Evolutionary conservation across 768 basidiomycete species (phyloP), one percentile per base, ranked within the genome.

Genomic region (Boletellus ananiceps): DNA sequence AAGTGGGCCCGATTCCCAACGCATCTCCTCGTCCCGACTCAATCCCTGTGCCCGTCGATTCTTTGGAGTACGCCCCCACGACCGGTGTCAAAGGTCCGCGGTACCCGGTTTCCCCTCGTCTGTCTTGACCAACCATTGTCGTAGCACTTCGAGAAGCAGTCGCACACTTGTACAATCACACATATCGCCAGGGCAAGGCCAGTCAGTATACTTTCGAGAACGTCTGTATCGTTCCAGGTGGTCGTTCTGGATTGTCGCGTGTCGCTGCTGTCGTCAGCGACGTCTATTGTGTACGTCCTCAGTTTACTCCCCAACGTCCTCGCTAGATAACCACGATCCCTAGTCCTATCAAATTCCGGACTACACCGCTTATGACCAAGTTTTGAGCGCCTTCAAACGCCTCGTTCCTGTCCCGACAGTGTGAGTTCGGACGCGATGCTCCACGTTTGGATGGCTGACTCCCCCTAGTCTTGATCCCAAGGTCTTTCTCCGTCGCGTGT

Each of bases 211-310:
- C 91, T 1, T 87, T 75, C 56, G 92, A 94, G 69, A 97, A 97
- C 61, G 86, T 91, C 12, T 93, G 89, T 60, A 95, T 97, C 58
- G 93, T 96, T 0, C 94, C 94, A 12, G 94, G 94, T 38, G 94
- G 94, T 14, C 84, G 92, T 47, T 77, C 93, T 2, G 93, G 93
- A 11, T 76, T 97, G 54, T 88, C 90, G 25, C 84, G 94, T 51
- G 79, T 97, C 19, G 93, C 93, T 13, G 89, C 94, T 14, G 93
- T 97, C 43, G 80, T 97, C 49, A 84, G 89, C 37, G 89, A 93
- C 62, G 90, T 93, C 44, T 92, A 90, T 57, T 85, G 83, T 36
- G 89, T 87, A 57, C 52, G 76, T 60, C 1, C 8, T 34, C 11
- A 0, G 5, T 8, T 21, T 21, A 3, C 14, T 47, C 19, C 44